Evolutionary conservation across 2,329 filamentous ascomycete genomes (phyloP), one percentile per base, ranked within the genome.

Genomic region (Pseudogymnoascus sp.): DNA sequence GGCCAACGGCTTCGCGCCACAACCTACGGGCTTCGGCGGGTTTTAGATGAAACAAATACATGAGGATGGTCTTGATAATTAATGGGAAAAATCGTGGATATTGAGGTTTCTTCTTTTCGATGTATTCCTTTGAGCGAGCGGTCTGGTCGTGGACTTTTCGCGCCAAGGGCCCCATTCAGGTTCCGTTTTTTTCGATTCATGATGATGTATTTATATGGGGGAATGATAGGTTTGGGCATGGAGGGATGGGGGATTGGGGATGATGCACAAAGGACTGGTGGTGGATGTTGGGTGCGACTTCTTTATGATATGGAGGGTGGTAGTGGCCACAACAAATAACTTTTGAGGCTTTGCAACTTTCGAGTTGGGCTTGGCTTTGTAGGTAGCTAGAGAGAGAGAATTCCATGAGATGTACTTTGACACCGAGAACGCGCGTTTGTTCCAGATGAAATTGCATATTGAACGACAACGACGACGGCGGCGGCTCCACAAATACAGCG

Each of bases 1-100:
- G 73, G 82, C 90, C 21, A 97, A 97, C 73, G 93, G 93, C 64
- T 91, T 97, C 72, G 88, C 89, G 64, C 89, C 93, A 64, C 93
- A 97, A 80, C 84, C 90, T 61, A 97, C 93, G 67, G 92, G 90
- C 65, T 93, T 85, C 77, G 78, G 79, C 64, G 78, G 77, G 61
- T 84, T 84, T 71, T 83, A 79, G 69, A 56, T 21, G 29, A 33
- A 33, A n/a, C 5, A 33, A 56, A 56, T 56, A 56, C 50, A 56
- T 56, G 50, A 26, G 21, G 50, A 56, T 56, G 62, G 63, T 29
- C 61, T 63, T 63, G 59, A 26, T 62, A 50, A 35, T 62, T 50
- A 56, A 50, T 38, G 60, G 37, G 42, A 50, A 44, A 50, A 23
- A 50, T 42, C 35, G 38, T 60, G 38, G 38, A 60, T 38, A 38